These are phyloP conservation scores for Agrocybe chaxingu DNA, from an alignment of 768 basidiomycete species.

Conservation along the genomic window DNA sequence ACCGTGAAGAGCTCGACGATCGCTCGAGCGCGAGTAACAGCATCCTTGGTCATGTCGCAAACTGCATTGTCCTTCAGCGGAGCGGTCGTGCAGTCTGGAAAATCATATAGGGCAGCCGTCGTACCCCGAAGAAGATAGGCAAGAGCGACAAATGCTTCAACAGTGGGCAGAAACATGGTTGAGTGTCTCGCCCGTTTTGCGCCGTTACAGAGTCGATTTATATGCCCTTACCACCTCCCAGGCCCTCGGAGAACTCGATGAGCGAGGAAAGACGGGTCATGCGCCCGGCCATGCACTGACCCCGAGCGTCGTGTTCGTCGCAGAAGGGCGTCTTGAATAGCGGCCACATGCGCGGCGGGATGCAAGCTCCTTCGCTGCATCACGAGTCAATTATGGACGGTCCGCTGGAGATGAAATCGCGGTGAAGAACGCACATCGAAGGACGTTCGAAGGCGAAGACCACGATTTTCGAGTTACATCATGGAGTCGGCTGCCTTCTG, in stretches of 20 bases:
- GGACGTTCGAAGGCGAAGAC: too few relatives aligned
- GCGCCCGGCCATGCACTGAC: too few relatives aligned
- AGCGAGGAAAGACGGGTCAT: too few relatives aligned
- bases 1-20: slow-evolving; percentile 47
- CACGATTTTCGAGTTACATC: too few relatives aligned
- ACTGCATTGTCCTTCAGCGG: slow-evolving; percentile 44
- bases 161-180: neutral
- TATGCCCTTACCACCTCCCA: too few relatives aligned
- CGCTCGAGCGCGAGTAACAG: slow-evolving; percentile 45
- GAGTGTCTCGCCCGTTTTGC: slow-evolving; percentile 11
- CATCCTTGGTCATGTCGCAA: slow-evolving; percentile 43
- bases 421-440: too few relatives aligned
- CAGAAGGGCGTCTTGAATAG: too few relatives aligned
- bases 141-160: slow-evolving; percentile 7
- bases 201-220: slow-evolving; percentile 1
- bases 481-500: too few relatives aligned
- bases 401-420: neutral
- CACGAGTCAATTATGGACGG: neutral
- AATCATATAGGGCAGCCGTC: slow-evolving; percentile 25
- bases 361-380: neutral
- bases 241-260: too few relatives aligned
- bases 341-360: neutral
- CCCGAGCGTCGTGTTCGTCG: too few relatives aligned
- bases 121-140: slow-evolving; percentile 10
- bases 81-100: slow-evolving; percentile 46